phyloP scores from a whole-genome alignment of 345 rosid genomes.

The Passiflora organensis region DNA sequence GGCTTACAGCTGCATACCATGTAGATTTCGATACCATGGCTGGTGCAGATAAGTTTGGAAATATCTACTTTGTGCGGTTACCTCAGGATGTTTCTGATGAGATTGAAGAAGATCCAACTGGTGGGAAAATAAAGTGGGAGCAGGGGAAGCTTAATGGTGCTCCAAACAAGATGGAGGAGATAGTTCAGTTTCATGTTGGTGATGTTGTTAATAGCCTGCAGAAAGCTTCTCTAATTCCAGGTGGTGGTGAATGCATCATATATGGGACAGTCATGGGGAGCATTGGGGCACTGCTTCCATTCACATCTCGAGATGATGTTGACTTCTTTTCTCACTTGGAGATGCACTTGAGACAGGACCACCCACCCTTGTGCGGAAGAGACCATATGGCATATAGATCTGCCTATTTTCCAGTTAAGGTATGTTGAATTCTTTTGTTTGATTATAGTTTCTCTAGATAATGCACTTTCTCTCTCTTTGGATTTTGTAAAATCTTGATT shows the following conservation, averaged over 20 bases:
- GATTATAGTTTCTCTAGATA: background rate
- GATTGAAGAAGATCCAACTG: conserved; percentile 96
- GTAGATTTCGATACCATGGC: conserved; percentile 95
- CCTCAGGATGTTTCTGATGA: conserved; percentile 96
- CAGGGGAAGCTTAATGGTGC: conserved; percentile 97
- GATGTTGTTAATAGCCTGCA: conserved; percentile 80
- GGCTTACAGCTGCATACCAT: conserved; percentile 89
- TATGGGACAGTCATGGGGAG: conserved; percentile 97
- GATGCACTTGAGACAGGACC: conserved; percentile 96
- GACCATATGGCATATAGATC: conserved; percentile 92
- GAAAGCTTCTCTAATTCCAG: conserved; percentile 88
- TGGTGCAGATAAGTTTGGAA: conserved; percentile 95
- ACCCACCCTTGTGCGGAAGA: conserved; percentile 93
- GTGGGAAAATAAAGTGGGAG: conserved; percentile 98
- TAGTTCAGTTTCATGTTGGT: conserved; percentile 90
- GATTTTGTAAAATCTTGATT: no score
- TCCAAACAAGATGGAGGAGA: conserved; percentile 91
- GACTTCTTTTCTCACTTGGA: conserved; percentile 96
- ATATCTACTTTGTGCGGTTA: conserved; percentile 73
- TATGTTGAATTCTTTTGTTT: conserved; percentile 11
- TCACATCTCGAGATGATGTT: conserved; percentile 89
- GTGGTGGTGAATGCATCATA: conserved; percentile 82
- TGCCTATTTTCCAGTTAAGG: conserved; percentile 97
- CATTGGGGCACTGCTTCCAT: conserved; percentile 85
- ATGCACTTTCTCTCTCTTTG: background rate